Conservation (phyloP, 371 early-diverging fungal genomes). For the Enteropsectra breve region DNA sequence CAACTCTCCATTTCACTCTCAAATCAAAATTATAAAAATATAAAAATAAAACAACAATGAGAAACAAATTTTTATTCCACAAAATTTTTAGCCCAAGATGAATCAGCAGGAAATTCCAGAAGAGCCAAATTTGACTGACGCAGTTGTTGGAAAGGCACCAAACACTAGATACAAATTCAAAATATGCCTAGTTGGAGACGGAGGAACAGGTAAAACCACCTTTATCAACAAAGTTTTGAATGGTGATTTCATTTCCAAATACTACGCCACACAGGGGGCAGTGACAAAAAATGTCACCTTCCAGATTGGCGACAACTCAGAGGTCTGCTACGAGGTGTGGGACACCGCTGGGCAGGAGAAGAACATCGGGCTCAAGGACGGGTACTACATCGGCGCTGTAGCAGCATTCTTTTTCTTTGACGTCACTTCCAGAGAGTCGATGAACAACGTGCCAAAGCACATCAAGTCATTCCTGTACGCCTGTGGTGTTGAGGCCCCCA, state of each 20-base stretch:
- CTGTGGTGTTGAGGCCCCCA: slow-evolving; percentile 66
- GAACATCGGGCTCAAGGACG: slow-evolving; percentile 98
- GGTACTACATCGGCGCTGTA: slow-evolving; percentile 97
- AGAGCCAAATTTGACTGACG: background rate
- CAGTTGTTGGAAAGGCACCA: slow-evolving; percentile 1
- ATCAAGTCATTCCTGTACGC: slow-evolving; percentile 95
- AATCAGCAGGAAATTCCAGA: background rate
- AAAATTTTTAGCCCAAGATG: slow-evolving; percentile 9
- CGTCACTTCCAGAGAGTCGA: slow-evolving; percentile 95
- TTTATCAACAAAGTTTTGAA: slow-evolving; percentile 97
- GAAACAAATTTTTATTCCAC: too few species aligned
- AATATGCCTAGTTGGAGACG: slow-evolving; percentile 80
- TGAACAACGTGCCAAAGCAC: slow-evolving; percentile 99
- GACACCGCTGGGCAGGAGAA: slow-evolving; percentile 99
- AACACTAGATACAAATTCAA: slow-evolving; percentile 48
- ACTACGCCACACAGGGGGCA: slow-evolving; percentile 96
- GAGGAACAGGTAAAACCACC: slow-evolving; percentile 99
- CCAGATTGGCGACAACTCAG: slow-evolving; percentile 76
- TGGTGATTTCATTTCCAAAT: slow-evolving; percentile 98
- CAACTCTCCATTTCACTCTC: too few species aligned
- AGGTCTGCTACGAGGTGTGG: slow-evolving; percentile 69
- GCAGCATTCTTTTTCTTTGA: slow-evolving; percentile 99
- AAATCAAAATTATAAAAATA: too few species aligned
- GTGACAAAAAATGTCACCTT: slow-evolving; percentile 91
- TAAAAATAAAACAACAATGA: too few species aligned